These are phyloP conservation scores for Pythium brachiatum DNA, from an alignment of 352 stramenopile genomes.

Conservation along the genomic window DNA sequence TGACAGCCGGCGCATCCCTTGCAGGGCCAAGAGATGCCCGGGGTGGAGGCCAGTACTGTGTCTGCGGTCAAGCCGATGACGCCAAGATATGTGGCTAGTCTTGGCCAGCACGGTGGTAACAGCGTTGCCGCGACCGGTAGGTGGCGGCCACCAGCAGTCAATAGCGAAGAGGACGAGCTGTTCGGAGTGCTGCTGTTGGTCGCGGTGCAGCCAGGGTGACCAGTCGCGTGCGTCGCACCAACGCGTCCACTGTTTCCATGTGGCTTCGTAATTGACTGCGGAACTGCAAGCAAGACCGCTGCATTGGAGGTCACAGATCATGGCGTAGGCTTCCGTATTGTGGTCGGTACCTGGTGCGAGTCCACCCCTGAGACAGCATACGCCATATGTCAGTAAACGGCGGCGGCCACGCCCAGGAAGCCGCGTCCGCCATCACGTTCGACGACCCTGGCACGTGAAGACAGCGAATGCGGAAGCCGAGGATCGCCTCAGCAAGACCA, in stretches of 20 bases:
- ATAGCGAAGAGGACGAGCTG: conserved; percentile 1
- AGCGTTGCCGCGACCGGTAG: conserved; percentile 6
- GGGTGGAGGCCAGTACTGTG: conserved; percentile 18
- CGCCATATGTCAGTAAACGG: not conserved
- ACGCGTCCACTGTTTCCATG: not conserved
- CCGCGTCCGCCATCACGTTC: conserved; percentile 26
- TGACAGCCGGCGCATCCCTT: conserved; percentile 16
- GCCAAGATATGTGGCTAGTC: conserved; percentile 26
- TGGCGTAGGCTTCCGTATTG: not conserved
- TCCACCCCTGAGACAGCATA: not conserved
- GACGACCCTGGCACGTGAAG: conserved; percentile 12
- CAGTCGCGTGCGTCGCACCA: not conserved
- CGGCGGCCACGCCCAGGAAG: conserved; percentile 14
- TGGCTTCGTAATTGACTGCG: not conserved
- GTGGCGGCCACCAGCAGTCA: not conserved
- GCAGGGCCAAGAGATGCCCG: conserved; percentile 20
- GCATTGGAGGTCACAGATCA: not conserved
- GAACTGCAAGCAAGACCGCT: not conserved
- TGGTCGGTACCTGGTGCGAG: not conserved
- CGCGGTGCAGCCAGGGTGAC: not conserved
- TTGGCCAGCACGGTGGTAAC: conserved; percentile 29
- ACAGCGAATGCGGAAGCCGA: conserved; percentile 15
- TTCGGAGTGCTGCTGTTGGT: conserved; percentile 4
- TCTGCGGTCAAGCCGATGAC: conserved; percentile 20
- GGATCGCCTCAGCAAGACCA: conserved; percentile 16